phyloP scores from a whole-genome alignment of 2,329 filamentous ascomycete species.

The Didymella pomorum region DNA sequence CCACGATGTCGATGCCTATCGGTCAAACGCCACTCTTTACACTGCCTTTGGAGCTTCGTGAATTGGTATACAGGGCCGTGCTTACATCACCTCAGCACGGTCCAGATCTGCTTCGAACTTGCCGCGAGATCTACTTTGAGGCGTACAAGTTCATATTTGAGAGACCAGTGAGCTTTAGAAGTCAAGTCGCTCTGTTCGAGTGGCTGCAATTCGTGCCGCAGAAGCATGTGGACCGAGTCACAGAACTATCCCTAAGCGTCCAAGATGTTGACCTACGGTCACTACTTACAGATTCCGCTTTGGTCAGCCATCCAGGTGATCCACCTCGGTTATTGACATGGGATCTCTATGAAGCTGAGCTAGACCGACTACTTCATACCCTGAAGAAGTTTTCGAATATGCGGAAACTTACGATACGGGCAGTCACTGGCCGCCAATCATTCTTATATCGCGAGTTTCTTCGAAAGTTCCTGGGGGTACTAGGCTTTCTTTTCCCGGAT shows the following conservation, averaged over 20 bases:
- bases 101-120: conserved; percentile 34
- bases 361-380: conserved; percentile 24
- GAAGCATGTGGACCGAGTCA: conserved; percentile 29
- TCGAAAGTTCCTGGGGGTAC: conserved; percentile 23
- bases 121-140: conserved; percentile 39
- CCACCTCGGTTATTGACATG: conserved; percentile 29
- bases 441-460: conserved; percentile 40
- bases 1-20: conserved; percentile 1
- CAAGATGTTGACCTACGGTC: conserved; percentile 42
- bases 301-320: conserved; percentile 6
- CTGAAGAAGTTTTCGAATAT: conserved; percentile 31
- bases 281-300: conserved; percentile 23
- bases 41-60: conserved; percentile 44
- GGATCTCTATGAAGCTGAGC: conserved; percentile 39
- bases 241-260: conserved; percentile 32
- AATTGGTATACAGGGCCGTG: conserved; percentile 39
- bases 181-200: conserved; percentile 30
- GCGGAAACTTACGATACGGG: conserved; percentile 32
- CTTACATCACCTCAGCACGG: conserved; percentile 29
- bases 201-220: conserved; percentile 34
- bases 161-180: conserved; percentile 35
- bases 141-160: conserved; percentile 43
- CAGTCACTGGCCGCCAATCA: conserved; percentile 28
- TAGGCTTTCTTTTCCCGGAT: conserved; percentile 27
- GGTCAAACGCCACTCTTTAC: conserved; percentile 23